phyloP scores from a whole-genome alignment of 495 filamentous ascomycete species.

The Talaromyces proteolyticus region DNA sequence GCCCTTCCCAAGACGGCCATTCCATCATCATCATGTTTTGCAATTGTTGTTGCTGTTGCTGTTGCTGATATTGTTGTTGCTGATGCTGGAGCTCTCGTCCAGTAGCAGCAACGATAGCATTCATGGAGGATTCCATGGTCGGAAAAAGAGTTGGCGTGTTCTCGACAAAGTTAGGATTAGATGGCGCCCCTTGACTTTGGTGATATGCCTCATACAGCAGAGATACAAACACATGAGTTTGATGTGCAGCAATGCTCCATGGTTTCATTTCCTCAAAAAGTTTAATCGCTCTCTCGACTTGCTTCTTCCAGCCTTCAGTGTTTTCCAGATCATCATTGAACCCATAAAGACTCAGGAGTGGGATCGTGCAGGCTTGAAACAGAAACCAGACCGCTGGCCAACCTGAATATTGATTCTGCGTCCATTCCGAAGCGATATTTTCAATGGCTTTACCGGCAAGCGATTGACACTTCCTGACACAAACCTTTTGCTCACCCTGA shows the following conservation, averaged over 20 bases:
- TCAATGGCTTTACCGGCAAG: constrained; percentile 59
- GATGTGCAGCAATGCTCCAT: constrained; percentile 27
- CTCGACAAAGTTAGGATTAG: not conserved
- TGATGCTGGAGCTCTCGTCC: not conserved
- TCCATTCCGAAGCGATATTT: constrained; percentile 51
- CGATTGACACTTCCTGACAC: constrained; percentile 53
- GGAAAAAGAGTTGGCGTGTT: not conserved
- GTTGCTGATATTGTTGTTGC: no score
- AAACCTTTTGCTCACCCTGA: constrained; percentile 52
- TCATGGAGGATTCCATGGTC: not conserved
- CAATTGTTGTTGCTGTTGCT: not conserved
- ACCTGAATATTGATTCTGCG: constrained; percentile 60
- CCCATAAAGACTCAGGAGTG: constrained; percentile 57
- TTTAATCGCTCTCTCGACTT: constrained; percentile 54
- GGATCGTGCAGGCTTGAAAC: constrained; percentile 66
- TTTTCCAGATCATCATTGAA: constrained; percentile 40
- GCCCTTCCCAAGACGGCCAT: not conserved
- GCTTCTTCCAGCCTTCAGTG: constrained; percentile 26
- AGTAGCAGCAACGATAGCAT: not conserved
- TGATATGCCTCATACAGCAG: not conserved
- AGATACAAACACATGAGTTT: not conserved
- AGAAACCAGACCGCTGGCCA: constrained; percentile 70
- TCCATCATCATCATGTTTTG: not conserved
- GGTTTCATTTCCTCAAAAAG: constrained; percentile 57
- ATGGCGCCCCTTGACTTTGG: not conserved